Conservation (phyloP, 257 asterid species). For the Parsonsia alboflavescens region DNA sequence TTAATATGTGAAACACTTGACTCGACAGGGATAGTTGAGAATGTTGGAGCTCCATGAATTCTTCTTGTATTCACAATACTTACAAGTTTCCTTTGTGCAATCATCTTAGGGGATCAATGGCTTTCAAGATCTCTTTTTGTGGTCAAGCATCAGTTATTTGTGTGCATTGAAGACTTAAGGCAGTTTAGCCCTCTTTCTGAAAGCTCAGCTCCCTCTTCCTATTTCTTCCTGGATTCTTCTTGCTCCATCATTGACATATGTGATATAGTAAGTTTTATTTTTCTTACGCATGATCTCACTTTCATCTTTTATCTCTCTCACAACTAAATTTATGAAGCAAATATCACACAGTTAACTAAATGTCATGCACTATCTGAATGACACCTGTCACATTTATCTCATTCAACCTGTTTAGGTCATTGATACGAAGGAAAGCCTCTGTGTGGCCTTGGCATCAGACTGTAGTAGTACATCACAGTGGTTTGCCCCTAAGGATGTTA, state of each 20-base stretch:
- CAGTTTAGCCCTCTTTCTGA: slow-evolving; percentile 31
- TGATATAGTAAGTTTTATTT: slow-evolving; percentile 33
- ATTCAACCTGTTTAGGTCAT: slow-evolving; percentile 35
- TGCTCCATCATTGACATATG: slow-evolving; percentile 34
- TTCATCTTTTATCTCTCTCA: not conserved
- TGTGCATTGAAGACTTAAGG: slow-evolving; percentile 42
- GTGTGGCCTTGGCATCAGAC: slow-evolving; percentile 27
- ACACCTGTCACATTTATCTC: not conserved
- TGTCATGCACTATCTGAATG: not conserved
- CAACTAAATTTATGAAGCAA: not conserved
- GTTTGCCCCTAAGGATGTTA: slow-evolving; percentile 14
- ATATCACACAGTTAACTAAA: not conserved
- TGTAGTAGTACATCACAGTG: slow-evolving; percentile 19
- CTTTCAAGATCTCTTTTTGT: slow-evolving; percentile 41
- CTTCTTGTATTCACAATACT: not conserved
- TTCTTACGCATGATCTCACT: not conserved
- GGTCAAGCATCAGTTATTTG: slow-evolving; percentile 36
- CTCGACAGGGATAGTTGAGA: not conserved
- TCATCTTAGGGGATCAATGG: slow-evolving; percentile 36
- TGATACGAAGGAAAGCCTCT: slow-evolving; percentile 23
- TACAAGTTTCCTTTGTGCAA: not conserved
- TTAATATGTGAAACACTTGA: not conserved
- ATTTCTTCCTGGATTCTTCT: slow-evolving; percentile 32
- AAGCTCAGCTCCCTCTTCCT: slow-evolving; percentile 26
- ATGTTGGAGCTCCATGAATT: not conserved